Evolutionary conservation across 768 basidiomycete species (phyloP), one percentile per base, ranked within the genome.

Genomic region (Cystobasidium onofrii): DNA sequence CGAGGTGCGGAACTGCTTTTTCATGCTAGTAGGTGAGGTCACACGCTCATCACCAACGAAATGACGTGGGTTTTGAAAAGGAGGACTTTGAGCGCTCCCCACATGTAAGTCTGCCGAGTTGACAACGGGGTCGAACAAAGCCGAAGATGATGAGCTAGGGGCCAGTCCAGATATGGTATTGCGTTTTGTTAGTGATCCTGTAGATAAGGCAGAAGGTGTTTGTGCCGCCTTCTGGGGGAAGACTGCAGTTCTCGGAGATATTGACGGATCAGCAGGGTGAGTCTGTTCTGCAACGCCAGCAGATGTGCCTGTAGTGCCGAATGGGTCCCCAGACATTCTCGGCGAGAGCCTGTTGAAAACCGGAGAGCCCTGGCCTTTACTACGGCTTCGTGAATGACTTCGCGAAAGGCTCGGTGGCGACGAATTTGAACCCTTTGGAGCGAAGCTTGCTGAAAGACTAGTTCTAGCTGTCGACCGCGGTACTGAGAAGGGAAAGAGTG

Each of bases 1-100:
- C 34, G 69, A 71, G 6, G 69, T 71, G 25, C 69, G 69, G 55
- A 71, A 71, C 12, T 57, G 69, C 36, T 71, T 71, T n/a, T 54
- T 46, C 7, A 41, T 46, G 65, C 57, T 60, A 23, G 57, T 60
- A 9, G 57, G 57, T 6, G 57, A 60, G 1, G 57, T 60, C 4
- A 50, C 15, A 29, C 57, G 25, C 6, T 27, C 57, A 29, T 27
- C 33, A 29, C 6, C 29, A 13, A 6, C 57, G 23, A 27, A 4
- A 27, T 9, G 12, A 20, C 33, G 25, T 7, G 57, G 25, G 33
- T 13, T 60, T 60, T 29, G 6, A 13, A 7, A 60, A 2, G 57
- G 57, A 29, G 57, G 57, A 20, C 57, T 15, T 4, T 29, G 25
- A 27, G 57, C 13, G 33, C 57, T 27, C 2, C 23, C 57, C 4